Percentiles rank a stretch among this genome's conserved stretches.
Evolutionary conservation across 305 asterid species (phyloP).

Genomic region (Petunia hybrid): DNA sequence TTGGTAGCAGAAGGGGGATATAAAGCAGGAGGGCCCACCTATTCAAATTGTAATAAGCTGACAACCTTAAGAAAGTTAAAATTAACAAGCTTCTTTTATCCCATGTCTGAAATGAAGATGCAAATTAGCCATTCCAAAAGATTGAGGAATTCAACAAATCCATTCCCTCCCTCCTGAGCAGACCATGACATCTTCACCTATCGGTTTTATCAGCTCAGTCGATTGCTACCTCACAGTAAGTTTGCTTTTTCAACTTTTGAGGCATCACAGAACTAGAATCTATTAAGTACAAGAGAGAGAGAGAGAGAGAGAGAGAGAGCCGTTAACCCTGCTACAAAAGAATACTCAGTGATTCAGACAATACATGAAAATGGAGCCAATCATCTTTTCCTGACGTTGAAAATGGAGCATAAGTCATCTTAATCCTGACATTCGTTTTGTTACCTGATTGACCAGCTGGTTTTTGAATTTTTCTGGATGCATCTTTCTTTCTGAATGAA

Average conservation of each 20-base stretch:
- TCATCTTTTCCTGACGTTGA: neutral
- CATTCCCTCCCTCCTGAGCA: neutral
- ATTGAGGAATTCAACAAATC: neutral
- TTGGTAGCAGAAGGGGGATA: neutral
- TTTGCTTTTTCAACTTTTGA: neutral
- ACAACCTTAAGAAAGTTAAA: neutral
- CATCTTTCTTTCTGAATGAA: slow-evolving; percentile 88
- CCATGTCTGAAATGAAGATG: neutral
- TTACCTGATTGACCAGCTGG: slow-evolving; percentile 92
- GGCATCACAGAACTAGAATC: neutral
- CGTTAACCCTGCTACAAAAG: neutral
- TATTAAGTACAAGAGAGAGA: neutral
- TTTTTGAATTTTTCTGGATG: slow-evolving; percentile 94
- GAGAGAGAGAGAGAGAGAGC: neutral
- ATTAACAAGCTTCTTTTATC: neutral
- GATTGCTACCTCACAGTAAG: slow-evolving; percentile 2
- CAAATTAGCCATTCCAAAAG: neutral
- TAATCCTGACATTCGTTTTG: neutral
- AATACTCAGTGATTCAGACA: neutral
- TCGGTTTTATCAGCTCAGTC: neutral
- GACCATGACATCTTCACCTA: neutral
- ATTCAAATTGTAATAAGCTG: neutral
- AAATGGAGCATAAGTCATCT: neutral
- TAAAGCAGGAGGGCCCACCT: neutral
- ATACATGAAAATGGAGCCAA: slow-evolving; percentile 4